Percentiles rank a stretch among this genome's conserved stretches.
phyloP scores from a whole-genome alignment of 1,284 basidiomycete species.

The Sporisorium sorghi region DNA sequence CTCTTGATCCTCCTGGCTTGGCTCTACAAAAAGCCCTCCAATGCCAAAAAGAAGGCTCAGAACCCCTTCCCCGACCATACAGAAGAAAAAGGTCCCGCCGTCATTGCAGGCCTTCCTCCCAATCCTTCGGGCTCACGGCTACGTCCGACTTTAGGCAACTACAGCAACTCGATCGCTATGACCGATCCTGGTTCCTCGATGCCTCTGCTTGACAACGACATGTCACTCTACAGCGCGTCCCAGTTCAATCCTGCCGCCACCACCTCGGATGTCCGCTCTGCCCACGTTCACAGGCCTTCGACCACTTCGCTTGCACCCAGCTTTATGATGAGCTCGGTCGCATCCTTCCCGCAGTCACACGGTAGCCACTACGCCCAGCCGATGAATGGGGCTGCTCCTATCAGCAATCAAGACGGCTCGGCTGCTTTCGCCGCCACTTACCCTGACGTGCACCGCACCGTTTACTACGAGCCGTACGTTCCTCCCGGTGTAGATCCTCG shows the following conservation, averaged over 20 bases:
- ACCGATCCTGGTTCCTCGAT: slow-evolving; percentile 29
- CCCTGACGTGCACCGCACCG: slow-evolving; percentile 33
- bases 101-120: slow-evolving; percentile 36
- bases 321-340: slow-evolving; percentile 31
- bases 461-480: slow-evolving; percentile 29
- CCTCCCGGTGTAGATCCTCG: slow-evolving; percentile 28
- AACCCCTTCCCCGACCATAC: slow-evolving; percentile 28
- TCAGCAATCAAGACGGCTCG: slow-evolving; percentile 4
- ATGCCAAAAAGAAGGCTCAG: slow-evolving; percentile 23
- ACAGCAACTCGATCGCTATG: slow-evolving; percentile 30
- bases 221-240: slow-evolving; percentile 22
- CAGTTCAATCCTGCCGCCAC: slow-evolving; percentile 5
- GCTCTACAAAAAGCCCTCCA: slow-evolving; percentile 20
- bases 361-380: slow-evolving; percentile 19
- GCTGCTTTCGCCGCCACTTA: slow-evolving; percentile 21
- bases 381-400: background rate
- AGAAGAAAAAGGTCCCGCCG: slow-evolving; percentile 29
- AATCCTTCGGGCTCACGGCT: slow-evolving; percentile 25
- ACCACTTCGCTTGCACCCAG: slow-evolving; percentile 31
- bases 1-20: slow-evolving; percentile 18
- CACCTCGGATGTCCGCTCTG: slow-evolving; percentile 18
- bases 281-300: slow-evolving; percentile 28
- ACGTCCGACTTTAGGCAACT: slow-evolving; percentile 24
- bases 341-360: slow-evolving; percentile 31
- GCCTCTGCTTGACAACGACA: slow-evolving; percentile 22